phyloP scores from a whole-genome alignment of 306 rosid species.

The Begonia peltatifolia region DNA sequence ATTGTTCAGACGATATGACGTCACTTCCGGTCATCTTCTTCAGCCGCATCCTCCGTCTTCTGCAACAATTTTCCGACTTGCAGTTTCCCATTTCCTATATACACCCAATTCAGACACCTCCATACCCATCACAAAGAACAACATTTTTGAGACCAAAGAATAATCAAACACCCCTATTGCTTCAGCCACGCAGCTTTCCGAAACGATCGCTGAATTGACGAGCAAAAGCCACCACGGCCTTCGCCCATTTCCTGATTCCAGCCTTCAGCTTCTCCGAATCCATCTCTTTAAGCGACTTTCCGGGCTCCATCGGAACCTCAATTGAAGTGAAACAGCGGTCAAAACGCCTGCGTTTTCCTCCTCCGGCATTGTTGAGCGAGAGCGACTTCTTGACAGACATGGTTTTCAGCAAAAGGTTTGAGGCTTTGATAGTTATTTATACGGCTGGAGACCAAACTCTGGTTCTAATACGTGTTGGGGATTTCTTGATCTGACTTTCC shows the following conservation, averaged over 20 bases:
- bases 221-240: slow-evolving; percentile 80
- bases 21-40: too few relatives aligned
- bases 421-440: slow-evolving; percentile 23
- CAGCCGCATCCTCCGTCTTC: too few relatives aligned
- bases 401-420: not conserved
- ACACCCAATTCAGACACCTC: not conserved
- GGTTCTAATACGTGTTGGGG: slow-evolving; percentile 35
- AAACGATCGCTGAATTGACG: slow-evolving; percentile 61
- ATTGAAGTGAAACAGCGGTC: slow-evolving; percentile 29
- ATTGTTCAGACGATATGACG: too few relatives aligned
- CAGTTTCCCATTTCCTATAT: too few relatives aligned
- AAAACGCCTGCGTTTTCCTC: slow-evolving; percentile 15
- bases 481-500: too few relatives aligned
- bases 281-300: slow-evolving; percentile 61
- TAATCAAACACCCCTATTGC: too few relatives aligned
- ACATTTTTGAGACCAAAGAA: too few relatives aligned
- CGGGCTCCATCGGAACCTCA: slow-evolving; percentile 49
- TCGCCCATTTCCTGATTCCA: slow-evolving; percentile 82
- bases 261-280: slow-evolving; percentile 63
- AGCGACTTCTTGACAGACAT: slow-evolving; percentile 75
- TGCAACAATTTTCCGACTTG: too few relatives aligned
- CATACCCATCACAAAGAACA: not conserved
- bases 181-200: slow-evolving; percentile 10
- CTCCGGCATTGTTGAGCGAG: slow-evolving; percentile 32
- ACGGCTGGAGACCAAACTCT: slow-evolving; percentile 16